These are phyloP conservation scores for Lentinula sp. DNA, from an alignment of 768 basidiomycete genomes.

Conservation along the genomic window DNA sequence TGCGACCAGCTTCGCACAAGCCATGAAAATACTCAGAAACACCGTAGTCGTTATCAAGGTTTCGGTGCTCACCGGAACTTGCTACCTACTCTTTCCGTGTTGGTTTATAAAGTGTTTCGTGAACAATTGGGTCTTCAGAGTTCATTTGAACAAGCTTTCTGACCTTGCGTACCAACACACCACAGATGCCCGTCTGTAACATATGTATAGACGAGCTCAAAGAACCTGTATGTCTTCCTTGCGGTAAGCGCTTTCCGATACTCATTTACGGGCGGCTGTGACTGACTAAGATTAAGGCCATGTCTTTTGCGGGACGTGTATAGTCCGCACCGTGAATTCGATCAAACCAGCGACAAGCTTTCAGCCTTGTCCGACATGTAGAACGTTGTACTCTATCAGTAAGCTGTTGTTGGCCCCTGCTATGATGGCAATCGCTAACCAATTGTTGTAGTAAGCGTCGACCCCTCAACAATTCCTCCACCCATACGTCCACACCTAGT, in stretches of 20 bases:
- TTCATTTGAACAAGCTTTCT: background rate
- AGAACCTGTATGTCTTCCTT: conserved; percentile 54
- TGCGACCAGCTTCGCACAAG: background rate
- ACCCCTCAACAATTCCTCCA: conserved; percentile 45
- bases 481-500: conserved; percentile 53
- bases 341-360: conserved; percentile 37
- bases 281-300: conserved; percentile 36
- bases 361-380: conserved; percentile 56
- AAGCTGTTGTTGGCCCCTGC: conserved; percentile 9
- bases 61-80: background rate
- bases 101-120: background rate
- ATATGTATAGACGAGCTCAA: conserved; percentile 55
- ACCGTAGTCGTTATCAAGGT: background rate
- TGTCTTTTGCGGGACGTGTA: conserved; percentile 58
- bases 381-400: conserved; percentile 51
- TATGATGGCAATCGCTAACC: background rate
- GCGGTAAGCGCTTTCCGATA: conserved; percentile 41
- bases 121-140: background rate
- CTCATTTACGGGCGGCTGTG: background rate
- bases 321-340: conserved; percentile 43
- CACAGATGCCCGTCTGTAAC: conserved; percentile 43
- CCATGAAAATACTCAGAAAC: background rate
- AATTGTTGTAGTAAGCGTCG: conserved; percentile 30
- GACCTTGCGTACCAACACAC: background rate
- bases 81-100: conserved; percentile 1